These are phyloP conservation scores for Mycena leptocephala DNA, from an alignment of 768 basidiomycete species.

Conservation along the genomic window DNA sequence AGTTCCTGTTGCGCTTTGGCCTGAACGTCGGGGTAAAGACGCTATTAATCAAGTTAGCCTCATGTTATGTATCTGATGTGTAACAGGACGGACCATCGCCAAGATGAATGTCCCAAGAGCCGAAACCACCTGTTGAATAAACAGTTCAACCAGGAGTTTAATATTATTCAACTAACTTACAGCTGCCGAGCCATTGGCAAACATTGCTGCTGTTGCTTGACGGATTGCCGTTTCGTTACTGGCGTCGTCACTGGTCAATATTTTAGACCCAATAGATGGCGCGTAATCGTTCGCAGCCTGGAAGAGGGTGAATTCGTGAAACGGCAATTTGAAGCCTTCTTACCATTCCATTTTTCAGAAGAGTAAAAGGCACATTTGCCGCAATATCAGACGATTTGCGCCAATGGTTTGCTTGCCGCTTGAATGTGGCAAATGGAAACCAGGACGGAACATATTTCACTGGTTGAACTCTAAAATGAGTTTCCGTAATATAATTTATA, in stretches of 20 bases:
- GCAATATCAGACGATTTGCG: constrained; percentile 24
- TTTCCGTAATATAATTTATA: background rate
- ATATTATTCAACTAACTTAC: background rate
- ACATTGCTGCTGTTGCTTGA: constrained; percentile 27
- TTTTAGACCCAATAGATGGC: constrained; percentile 26
- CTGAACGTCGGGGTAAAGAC: constrained; percentile 42
- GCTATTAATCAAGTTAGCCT: constrained; percentile 3
- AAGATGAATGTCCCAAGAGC: constrained; percentile 23
- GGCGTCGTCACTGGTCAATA: background rate
- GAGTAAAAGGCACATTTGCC: constrained; percentile 22
- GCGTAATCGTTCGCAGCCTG: constrained; percentile 20
- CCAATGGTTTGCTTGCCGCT: constrained; percentile 25
- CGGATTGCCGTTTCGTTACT: constrained; percentile 19
- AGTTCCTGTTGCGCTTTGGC: constrained; percentile 42
- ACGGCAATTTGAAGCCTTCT: background rate
- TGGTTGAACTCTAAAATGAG: background rate
- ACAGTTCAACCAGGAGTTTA: background rate
- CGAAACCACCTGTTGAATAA: constrained; percentile 21
- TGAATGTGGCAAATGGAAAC: constrained; percentile 26
- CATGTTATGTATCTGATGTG: background rate
- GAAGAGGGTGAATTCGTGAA: background rate
- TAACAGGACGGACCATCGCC: constrained; percentile 22
- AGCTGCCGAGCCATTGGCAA: constrained; percentile 30
- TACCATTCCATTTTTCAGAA: constrained; percentile 25
- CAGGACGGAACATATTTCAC: constrained; percentile 30